Conservation (phyloP, 2,329 filamentous ascomycete genomes). For the Talaromyces sp. region DNA sequence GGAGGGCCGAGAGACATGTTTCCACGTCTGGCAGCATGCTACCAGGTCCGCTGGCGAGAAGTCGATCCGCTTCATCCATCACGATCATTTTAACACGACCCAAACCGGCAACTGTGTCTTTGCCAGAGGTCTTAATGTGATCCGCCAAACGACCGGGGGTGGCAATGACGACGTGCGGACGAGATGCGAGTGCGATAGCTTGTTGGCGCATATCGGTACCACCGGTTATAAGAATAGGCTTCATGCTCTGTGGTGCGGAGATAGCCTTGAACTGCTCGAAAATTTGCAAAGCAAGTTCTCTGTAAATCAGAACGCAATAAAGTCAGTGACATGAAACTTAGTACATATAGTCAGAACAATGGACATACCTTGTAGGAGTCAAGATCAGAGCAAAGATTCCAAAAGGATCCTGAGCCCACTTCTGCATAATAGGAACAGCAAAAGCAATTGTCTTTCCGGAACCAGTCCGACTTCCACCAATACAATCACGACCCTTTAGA, state of each 20-base stretch:
- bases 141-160: slow-evolving; percentile 92
- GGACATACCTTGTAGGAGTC: slow-evolving; percentile 73
- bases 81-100: slow-evolving; percentile 81
- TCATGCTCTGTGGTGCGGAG: slow-evolving; percentile 82
- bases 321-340: not conserved
- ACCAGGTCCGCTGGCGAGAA: slow-evolving; percentile 73
- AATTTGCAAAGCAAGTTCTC: slow-evolving; percentile 92
- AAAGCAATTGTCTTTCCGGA: slow-evolving; percentile 98
- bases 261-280: slow-evolving; percentile 96
- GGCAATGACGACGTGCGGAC: slow-evolving; percentile 90
- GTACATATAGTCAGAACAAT: not conserved
- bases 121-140: slow-evolving; percentile 86
- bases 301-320: slow-evolving; percentile 32
- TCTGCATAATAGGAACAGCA: slow-evolving; percentile 88
- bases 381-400: slow-evolving; percentile 88
- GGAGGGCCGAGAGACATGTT: slow-evolving; percentile 80
- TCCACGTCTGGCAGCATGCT: slow-evolving; percentile 95
- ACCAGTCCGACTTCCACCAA: slow-evolving; percentile 91
- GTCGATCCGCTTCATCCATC: slow-evolving; percentile 91
- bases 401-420: slow-evolving; percentile 88
- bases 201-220: slow-evolving; percentile 91
- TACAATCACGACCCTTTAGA: slow-evolving; percentile 86
- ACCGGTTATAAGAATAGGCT: slow-evolving; percentile 86
- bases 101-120: slow-evolving; percentile 84
- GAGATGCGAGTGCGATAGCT: slow-evolving; percentile 76